Conservation (phyloP, 306 rosid genomes). For the Rosa lucieae region DNA sequence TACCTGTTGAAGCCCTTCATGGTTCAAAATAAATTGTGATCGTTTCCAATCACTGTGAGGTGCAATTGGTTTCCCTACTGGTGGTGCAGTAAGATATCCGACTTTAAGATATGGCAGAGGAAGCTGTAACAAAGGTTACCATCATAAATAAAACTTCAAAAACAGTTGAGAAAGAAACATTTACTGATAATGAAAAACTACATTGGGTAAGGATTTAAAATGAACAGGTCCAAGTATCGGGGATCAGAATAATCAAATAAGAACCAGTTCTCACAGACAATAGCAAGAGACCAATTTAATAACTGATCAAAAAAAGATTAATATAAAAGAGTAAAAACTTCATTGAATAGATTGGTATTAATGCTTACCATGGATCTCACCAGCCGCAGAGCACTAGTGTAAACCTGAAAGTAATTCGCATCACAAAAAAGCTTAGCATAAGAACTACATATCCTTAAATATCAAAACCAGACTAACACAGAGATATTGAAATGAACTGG, state of each 20-base stretch:
- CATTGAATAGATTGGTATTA: not conserved
- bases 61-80: slow-evolving; percentile 68
- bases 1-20: slow-evolving; percentile 92
- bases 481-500: not conserved
- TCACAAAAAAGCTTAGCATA: slow-evolving; percentile 17
- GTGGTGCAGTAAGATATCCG: slow-evolving; percentile 93
- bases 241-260: not conserved
- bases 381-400: slow-evolving; percentile 96
- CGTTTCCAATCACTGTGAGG: slow-evolving; percentile 97
- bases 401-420: slow-evolving; percentile 54
- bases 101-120: slow-evolving; percentile 90
- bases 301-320: not conserved
- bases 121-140: slow-evolving; percentile 54
- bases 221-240: not conserved
- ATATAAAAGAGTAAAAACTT: not conserved
- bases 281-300: not conserved
- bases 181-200: not conserved
- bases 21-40: slow-evolving; percentile 80
- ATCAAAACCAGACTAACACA: not conserved
- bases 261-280: not conserved
- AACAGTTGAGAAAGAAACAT: not conserved
- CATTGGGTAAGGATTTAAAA: not conserved
- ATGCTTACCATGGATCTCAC: slow-evolving; percentile 94
- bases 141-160: not conserved
- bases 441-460: not conserved